phyloP scores from a whole-genome alignment of 148 eudicot genomes.

The Amaranthus cruentus region DNA sequence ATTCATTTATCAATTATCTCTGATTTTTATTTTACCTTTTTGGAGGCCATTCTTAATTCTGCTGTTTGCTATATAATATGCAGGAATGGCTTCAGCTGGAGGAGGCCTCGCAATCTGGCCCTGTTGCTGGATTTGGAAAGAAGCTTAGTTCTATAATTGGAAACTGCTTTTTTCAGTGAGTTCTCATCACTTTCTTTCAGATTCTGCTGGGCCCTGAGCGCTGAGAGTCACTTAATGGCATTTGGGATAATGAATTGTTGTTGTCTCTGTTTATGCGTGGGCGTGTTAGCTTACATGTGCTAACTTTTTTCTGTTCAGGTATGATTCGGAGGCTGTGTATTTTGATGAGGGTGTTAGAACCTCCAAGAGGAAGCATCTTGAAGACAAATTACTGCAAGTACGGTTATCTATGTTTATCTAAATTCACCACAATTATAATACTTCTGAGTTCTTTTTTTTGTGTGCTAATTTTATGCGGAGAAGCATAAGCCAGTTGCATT shows the following conservation, averaged over 20 bases:
- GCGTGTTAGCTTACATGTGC: neutral
- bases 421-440: neutral
- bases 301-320: constrained; percentile 38
- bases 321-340: constrained; percentile 68
- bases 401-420: constrained; percentile 6
- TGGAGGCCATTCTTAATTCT: neutral
- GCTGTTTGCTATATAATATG: constrained; percentile 17
- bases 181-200: neutral
- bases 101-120: constrained; percentile 57
- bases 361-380: constrained; percentile 68
- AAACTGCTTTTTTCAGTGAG: constrained; percentile 71
- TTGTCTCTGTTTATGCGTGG: neutral
- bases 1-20: neutral
- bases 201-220: no score
- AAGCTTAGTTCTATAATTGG: constrained; percentile 70
- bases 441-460: no score
- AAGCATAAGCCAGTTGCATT: no score
- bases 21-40: constrained; percentile 2
- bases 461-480: no score
- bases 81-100: constrained; percentile 84
- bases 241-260: neutral
- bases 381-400: constrained; percentile 80
- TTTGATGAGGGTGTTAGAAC: constrained; percentile 77
- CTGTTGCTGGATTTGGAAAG: constrained; percentile 72
- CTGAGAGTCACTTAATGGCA: no score